These are phyloP conservation scores for Xylaria nigripes DNA, from an alignment of 495 filamentous ascomycete genomes.

Conservation along the genomic window DNA sequence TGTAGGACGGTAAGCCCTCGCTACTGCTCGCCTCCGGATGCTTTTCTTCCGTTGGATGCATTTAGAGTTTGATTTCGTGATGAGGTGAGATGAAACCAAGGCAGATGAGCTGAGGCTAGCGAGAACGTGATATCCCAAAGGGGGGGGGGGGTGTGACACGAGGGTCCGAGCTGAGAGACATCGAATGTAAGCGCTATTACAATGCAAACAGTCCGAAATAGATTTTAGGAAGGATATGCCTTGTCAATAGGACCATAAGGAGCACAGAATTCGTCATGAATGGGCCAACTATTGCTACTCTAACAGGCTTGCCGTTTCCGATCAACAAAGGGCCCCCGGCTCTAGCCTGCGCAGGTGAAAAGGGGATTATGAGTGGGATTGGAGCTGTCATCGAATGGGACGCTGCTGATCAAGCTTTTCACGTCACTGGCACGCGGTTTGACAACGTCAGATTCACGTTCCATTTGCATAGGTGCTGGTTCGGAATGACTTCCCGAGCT, in stretches of 20 bases:
- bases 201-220: no score
- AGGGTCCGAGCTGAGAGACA: no score
- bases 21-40: background rate
- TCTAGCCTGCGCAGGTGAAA: background rate
- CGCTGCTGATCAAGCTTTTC: background rate
- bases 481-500: background rate
- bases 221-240: no score
- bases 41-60: background rate
- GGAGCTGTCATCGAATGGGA: no score
- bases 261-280: background rate
- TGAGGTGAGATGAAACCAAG: background rate
- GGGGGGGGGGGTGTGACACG: background rate
- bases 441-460: background rate
- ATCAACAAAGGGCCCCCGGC: no score
- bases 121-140: background rate
- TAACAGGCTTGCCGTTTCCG: no score
- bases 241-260: no score
- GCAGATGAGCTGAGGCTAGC: background rate
- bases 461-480: background rate
- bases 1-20: constrained; percentile 4
- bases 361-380: background rate
- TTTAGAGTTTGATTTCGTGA: background rate
- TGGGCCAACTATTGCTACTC: no score
- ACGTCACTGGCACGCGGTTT: background rate
- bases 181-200: no score